Evolutionary conservation across 1,284 basidiomycete genomes (phyloP).

Genomic region (Leucocoprinus gongylophorus): DNA sequence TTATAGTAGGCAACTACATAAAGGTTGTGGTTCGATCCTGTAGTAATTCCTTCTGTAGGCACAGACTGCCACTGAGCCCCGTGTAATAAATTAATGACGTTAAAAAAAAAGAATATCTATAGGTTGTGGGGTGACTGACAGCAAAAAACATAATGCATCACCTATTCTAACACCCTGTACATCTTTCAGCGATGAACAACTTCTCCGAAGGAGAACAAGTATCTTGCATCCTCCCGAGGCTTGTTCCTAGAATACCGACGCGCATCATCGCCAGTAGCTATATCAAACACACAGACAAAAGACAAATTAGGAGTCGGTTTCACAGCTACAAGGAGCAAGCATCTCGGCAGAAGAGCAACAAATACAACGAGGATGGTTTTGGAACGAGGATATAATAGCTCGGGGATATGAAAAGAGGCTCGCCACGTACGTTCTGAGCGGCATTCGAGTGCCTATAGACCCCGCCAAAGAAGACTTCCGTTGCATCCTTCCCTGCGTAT

Average conservation of each 20-base stretch:
- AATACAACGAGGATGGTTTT: too few species aligned
- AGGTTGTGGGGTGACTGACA: too few species aligned
- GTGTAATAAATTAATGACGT: too few species aligned
- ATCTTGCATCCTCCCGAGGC: constrained; percentile 1
- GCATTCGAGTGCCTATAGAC: constrained; percentile 80
- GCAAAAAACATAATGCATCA: too few species aligned
- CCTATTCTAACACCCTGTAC: background rate
- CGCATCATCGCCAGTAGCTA: constrained; percentile 26
- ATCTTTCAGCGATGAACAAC: constrained; percentile 6
- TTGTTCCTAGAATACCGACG: constrained; percentile 11
- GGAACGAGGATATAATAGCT: background rate
- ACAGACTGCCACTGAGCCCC: too few species aligned
- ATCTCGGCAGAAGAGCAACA: background rate
- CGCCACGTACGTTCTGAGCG: constrained; percentile 14
- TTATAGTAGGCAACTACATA: too few species aligned
- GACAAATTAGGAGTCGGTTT: background rate
- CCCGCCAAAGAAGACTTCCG: constrained; percentile 79
- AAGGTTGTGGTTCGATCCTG: too few species aligned
- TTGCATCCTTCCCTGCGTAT: constrained; percentile 75
- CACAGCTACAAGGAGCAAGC: background rate
- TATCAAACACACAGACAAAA: background rate
- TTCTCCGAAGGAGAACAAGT: constrained; percentile 11
- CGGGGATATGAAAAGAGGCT: background rate
- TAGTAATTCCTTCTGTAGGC: too few species aligned
- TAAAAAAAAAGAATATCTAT: too few species aligned